A percentile compares a stretch with the other conserved stretches of the same genome.
phyloP scores from a whole-genome alignment of 345 rosid species.

The Punica granatum region DNA sequence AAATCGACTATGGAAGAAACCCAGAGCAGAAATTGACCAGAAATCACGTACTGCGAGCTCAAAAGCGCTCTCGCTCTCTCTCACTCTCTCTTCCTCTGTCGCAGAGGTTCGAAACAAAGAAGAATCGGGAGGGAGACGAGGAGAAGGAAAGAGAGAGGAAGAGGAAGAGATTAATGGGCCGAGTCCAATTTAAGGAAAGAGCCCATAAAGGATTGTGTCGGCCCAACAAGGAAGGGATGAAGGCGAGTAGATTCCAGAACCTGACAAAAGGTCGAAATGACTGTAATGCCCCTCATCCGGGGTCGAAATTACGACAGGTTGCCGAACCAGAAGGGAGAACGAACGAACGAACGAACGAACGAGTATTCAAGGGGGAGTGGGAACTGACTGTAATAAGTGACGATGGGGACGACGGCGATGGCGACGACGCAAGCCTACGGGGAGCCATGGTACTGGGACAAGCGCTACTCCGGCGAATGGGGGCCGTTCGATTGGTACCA shows the following conservation, averaged over 20 bases:
- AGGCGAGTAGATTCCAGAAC: too few species aligned
- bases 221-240: neutral
- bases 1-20: neutral
- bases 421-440: slow-evolving; percentile 43
- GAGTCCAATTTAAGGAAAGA: neutral
- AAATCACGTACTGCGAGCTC: too few species aligned
- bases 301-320: neutral
- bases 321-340: neutral
- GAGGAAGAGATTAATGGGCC: neutral
- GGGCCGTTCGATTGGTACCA: slow-evolving; percentile 92
- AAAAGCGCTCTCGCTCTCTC: too few species aligned
- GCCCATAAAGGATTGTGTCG: neutral
- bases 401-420: neutral
- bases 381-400: neutral
- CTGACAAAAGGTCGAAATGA: neutral
- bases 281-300: neutral
- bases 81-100: too few species aligned
- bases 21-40: too few species aligned
- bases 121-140: neutral
- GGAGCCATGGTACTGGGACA: slow-evolving; percentile 85
- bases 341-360: too few species aligned
- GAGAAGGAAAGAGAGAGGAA: neutral
- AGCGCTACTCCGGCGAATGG: slow-evolving; percentile 63
- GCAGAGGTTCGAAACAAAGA: too few species aligned
- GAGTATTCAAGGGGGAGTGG: too few species aligned